phyloP scores from a whole-genome alignment of 192 early-diverging fungal species.

The Gorgonomyces haynaldii region DNA sequence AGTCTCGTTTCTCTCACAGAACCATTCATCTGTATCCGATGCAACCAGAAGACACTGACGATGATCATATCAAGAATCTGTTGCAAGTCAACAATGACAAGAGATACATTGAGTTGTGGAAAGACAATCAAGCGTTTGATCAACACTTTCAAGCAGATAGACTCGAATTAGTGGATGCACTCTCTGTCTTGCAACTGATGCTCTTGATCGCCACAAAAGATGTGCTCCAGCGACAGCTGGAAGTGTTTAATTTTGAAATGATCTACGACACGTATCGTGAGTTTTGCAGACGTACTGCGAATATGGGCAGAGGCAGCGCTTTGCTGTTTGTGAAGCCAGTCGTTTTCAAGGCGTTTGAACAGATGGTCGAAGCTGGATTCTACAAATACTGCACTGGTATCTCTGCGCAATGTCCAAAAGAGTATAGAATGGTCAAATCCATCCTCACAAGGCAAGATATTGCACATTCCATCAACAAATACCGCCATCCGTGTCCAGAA shows the following conservation, averaged over 20 bases:
- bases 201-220: slow-evolving; percentile 71
- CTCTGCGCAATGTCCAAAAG: slow-evolving; percentile 58
- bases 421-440: slow-evolving; percentile 70
- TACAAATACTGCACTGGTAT: slow-evolving; percentile 38
- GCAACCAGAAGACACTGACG: slow-evolving; percentile 24
- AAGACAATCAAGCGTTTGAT: background rate
- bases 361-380: slow-evolving; percentile 56
- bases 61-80: slow-evolving; percentile 1
- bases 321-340: slow-evolving; percentile 64
- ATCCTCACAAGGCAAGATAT: slow-evolving; percentile 15
- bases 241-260: slow-evolving; percentile 86
- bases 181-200: slow-evolving; percentile 69
- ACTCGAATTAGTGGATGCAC: slow-evolving; percentile 21
- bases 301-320: slow-evolving; percentile 23
- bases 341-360: slow-evolving; percentile 85
- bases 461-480: slow-evolving; percentile 13
- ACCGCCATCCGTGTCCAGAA: no score
- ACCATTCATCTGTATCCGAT: slow-evolving; percentile 61
- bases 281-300: slow-evolving; percentile 36
- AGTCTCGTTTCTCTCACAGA: slow-evolving; percentile 85
- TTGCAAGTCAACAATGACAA: background rate
- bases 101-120: background rate
- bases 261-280: slow-evolving; percentile 84
- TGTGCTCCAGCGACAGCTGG: slow-evolving; percentile 50
- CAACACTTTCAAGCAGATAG: no score